Conservation (phyloP, 441 rosid species). For the Rhodomyrtus psidioides region DNA sequence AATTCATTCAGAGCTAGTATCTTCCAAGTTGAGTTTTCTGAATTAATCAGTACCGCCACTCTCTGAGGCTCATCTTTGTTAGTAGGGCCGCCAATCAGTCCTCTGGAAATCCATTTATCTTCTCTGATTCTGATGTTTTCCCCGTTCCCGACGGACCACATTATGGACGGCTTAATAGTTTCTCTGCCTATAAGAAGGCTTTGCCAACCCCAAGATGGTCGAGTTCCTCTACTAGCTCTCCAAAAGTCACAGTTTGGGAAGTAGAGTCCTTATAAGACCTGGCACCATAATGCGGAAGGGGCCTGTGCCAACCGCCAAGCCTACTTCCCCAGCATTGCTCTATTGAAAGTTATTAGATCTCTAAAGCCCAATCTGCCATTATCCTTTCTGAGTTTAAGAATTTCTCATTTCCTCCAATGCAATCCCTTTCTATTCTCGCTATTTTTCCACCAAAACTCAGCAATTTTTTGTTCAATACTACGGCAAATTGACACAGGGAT, state of each 20-base stretch:
- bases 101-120: neutral
- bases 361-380: neutral
- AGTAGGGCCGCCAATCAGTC: neutral
- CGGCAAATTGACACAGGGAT: too few species aligned
- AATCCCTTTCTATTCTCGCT: neutral
- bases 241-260: accelerated
- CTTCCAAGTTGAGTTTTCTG: neutral
- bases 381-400: neutral
- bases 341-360: neutral
- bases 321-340: neutral
- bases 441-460: neutral
- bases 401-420: accelerated
- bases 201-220: neutral
- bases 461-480: too few species aligned
- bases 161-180: neutral
- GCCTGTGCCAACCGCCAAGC: neutral
- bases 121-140: neutral
- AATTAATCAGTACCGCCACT: neutral
- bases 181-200: neutral
- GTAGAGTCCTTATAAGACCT: neutral
- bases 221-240: neutral
- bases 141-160: neutral
- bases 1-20: neutral
- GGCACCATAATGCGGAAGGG: neutral
- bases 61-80: neutral